A percentile compares a stretch with the other conserved stretches of the same genome.
These are phyloP conservation scores for Xylaria sp. DNA, from an alignment of 2,329 filamentous ascomycete species.

Conservation along the genomic window DNA sequence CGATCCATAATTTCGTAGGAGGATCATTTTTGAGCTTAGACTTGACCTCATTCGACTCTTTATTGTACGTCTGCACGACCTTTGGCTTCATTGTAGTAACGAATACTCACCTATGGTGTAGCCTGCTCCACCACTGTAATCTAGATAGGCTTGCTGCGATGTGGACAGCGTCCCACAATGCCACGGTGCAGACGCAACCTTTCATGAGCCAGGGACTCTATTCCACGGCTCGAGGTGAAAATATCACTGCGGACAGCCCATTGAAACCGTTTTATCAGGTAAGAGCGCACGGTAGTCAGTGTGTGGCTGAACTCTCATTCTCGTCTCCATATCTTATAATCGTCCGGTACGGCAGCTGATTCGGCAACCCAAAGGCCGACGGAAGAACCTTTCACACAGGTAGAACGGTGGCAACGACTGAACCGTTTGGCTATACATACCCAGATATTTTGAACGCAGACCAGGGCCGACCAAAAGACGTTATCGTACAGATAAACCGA, in stretches of 20 bases:
- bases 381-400: slow-evolving; percentile 58
- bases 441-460: slow-evolving; percentile 63
- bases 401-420: slow-evolving; percentile 46
- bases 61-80: slow-evolving; percentile 55
- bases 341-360: background rate
- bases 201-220: slow-evolving; percentile 52
- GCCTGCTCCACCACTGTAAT: slow-evolving; percentile 66
- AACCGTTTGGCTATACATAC: slow-evolving; percentile 57
- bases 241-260: slow-evolving; percentile 57
- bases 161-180: slow-evolving; percentile 57
- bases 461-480: slow-evolving; percentile 69
- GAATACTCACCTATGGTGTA: slow-evolving; percentile 41
- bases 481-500: slow-evolving; percentile 69
- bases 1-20: slow-evolving; percentile 56
- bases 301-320: background rate
- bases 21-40: slow-evolving; percentile 51
- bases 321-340: background rate
- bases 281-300: slow-evolving; percentile 2
- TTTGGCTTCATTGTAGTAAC: background rate
- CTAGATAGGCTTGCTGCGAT: slow-evolving; percentile 69
- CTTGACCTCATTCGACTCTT: slow-evolving; percentile 59
- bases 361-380: slow-evolving; percentile 35
- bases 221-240: slow-evolving; percentile 54
- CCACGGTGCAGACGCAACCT: slow-evolving; percentile 47
- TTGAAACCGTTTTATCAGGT: slow-evolving; percentile 63